phyloP scores from a whole-genome alignment of 2,329 filamentous ascomycete species.

The Talaromyces sp. region DNA sequence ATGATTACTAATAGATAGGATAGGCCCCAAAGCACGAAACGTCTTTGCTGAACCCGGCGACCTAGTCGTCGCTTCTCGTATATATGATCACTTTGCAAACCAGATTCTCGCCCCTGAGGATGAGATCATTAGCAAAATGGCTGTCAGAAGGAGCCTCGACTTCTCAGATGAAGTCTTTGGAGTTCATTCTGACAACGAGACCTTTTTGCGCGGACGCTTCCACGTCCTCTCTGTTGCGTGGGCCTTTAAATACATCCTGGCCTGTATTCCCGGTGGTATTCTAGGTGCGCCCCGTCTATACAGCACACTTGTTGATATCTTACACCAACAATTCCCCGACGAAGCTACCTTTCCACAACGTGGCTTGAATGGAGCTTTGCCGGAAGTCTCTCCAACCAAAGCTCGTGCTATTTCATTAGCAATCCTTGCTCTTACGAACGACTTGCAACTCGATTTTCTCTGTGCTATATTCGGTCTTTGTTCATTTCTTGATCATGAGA shows the following conservation, averaged over 20 bases:
- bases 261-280: conserved; percentile 39
- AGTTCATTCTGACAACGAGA: conserved; percentile 15
- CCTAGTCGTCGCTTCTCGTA: conserved; percentile 30
- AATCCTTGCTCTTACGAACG: conserved; percentile 34
- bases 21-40: conserved; percentile 29
- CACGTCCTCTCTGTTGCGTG: conserved; percentile 35
- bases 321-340: conserved; percentile 22
- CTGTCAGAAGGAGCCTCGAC: conserved; percentile 29
- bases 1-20: neutral
- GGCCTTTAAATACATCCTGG: conserved; percentile 35
- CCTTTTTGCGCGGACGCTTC: conserved; percentile 20
- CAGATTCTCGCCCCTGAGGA: conserved; percentile 39
- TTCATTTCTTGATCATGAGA: conserved; percentile 30
- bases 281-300: conserved; percentile 38
- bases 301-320: conserved; percentile 31
- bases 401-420: conserved; percentile 37
- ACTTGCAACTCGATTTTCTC: conserved; percentile 41
- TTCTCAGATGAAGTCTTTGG: conserved; percentile 29
- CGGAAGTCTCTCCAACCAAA: conserved; percentile 24
- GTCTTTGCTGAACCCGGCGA: conserved; percentile 38
- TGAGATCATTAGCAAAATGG: conserved; percentile 34
- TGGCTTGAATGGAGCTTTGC: conserved; percentile 24
- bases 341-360: conserved; percentile 17
- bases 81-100: conserved; percentile 41
- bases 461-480: conserved; percentile 41